Percentiles rank a stretch among this genome's conserved stretches.
Conservation (phyloP, 2,329 filamentous ascomycete species). For the Penicillium sp. region DNA sequence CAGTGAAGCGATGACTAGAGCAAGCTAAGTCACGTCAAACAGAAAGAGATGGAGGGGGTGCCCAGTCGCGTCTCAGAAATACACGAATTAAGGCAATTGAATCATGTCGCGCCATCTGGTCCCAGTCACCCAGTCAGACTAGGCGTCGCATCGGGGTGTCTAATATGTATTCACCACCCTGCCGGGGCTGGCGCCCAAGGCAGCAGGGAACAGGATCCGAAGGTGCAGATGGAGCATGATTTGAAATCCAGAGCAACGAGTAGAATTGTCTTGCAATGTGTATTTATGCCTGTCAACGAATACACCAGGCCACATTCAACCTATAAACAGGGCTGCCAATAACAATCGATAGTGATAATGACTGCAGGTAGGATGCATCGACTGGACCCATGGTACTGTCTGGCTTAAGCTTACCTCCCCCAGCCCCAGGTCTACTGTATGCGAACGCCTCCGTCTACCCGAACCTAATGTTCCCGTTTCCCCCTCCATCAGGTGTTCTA, state of each 20-base stretch:
- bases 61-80: not conserved
- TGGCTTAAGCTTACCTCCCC: constrained; percentile 19
- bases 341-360: not conserved
- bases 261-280: not conserved
- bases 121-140: constrained; percentile 3
- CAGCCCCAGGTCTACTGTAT: constrained; percentile 1
- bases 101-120: constrained; percentile 17
- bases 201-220: not conserved
- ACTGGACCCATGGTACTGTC: constrained; percentile 4
- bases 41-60: not conserved
- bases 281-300: not conserved
- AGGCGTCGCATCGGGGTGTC: not conserved
- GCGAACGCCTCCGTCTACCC: constrained; percentile 24
- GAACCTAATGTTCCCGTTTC: constrained; percentile 20
- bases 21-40: not conserved
- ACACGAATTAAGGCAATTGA: not conserved
- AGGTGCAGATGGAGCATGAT: not conserved
- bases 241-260: not conserved
- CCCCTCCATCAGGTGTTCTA: constrained; percentile 4
- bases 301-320: not conserved
- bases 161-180: not conserved
- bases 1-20: not conserved
- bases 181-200: not conserved
- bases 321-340: constrained; percentile 2
- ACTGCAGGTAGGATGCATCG: not conserved